Conservation (phyloP, 1,139 yeast species). For the Suhomyces bokatorum region DNA sequence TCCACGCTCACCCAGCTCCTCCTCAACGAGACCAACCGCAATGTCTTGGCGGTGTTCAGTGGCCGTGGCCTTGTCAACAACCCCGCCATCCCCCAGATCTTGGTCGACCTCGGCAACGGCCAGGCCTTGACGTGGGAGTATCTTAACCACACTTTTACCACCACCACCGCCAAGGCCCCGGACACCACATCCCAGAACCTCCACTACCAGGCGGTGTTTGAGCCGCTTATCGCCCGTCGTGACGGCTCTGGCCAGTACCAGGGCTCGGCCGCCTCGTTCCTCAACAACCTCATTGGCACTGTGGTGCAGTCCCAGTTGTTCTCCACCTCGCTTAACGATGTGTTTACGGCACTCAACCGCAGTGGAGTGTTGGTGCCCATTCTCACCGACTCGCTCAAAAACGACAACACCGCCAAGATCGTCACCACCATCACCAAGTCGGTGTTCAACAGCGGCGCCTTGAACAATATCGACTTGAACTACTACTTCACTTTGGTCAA, state of each 20-base stretch:
- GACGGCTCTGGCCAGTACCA: conserved; percentile 19
- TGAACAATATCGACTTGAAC: conserved; percentile 31
- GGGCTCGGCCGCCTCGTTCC: conserved; percentile 38
- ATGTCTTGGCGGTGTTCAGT: conserved; percentile 24
- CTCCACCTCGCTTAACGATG: conserved; percentile 24
- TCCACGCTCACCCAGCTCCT: conserved; percentile 28
- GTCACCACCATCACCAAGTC: conserved; percentile 26
- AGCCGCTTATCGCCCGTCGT: conserved; percentile 10
- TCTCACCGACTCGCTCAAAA: conserved; percentile 28
- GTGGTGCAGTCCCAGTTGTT: conserved; percentile 30
- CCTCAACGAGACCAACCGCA: conserved; percentile 32
- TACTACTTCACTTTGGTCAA: conserved; percentile 26
- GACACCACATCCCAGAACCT: conserved; percentile 4
- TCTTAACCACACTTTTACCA: conserved; percentile 29
- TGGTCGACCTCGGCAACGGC: conserved; percentile 37
- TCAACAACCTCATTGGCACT: conserved; percentile 33
- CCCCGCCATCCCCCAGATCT: conserved; percentile 31
- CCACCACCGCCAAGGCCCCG: conserved; percentile 26
- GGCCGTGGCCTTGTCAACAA: conserved; percentile 28
- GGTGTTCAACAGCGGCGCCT: conserved; percentile 37
- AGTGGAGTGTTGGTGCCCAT: conserved; percentile 35
- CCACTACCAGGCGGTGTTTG: conserved; percentile 15
- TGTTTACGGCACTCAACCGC: conserved; percentile 35
- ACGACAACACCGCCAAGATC: conserved; percentile 28
- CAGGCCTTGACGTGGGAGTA: conserved; percentile 28